These are phyloP conservation scores for Phytophthora fragariaefolia DNA, from an alignment of 352 stramenopile species.

Conservation along the genomic window DNA sequence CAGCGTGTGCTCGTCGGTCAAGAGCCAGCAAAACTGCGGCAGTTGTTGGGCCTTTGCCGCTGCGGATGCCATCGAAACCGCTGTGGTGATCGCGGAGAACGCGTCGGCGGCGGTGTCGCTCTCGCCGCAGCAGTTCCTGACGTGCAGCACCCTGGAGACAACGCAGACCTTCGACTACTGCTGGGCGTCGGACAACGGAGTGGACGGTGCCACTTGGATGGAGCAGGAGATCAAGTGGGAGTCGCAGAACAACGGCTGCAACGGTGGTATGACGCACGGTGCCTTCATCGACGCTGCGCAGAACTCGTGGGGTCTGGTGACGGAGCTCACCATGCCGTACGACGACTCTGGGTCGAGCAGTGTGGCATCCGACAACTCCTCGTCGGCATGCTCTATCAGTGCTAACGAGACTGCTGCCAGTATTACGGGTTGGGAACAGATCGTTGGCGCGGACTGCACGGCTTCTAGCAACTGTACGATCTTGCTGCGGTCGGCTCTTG, in stretches of 20 bases:
- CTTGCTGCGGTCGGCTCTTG: slow-evolving; percentile 61
- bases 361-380: slow-evolving; percentile 33
- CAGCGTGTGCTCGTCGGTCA: slow-evolving; percentile 78
- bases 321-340: slow-evolving; percentile 79
- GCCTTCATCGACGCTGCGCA: slow-evolving; percentile 78
- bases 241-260: slow-evolving; percentile 77
- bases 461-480: slow-evolving; percentile 53
- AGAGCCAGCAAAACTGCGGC: slow-evolving; percentile 85
- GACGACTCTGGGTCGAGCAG: slow-evolving; percentile 43
- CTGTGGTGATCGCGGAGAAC: slow-evolving; percentile 70
- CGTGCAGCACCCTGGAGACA: slow-evolving; percentile 67
- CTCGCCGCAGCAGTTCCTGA: slow-evolving; percentile 81
- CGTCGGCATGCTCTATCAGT: slow-evolving; percentile 41
- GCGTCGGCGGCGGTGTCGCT: slow-evolving; percentile 64
- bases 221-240: slow-evolving; percentile 74
- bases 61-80: slow-evolving; percentile 80
- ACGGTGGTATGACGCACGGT: slow-evolving; percentile 84
- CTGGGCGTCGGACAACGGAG: slow-evolving; percentile 55
- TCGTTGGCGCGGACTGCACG: slow-evolving; percentile 66
- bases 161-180: slow-evolving; percentile 82
- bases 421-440: slow-evolving; percentile 74
- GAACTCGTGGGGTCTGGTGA: slow-evolving; percentile 66
- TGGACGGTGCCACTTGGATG: slow-evolving; percentile 62
- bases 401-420: slow-evolving; percentile 67
- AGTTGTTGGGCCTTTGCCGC: slow-evolving; percentile 85